Evolutionary conservation across 768 basidiomycete species (phyloP).

Genomic region (Phlebiopsis flavidoalba): DNA sequence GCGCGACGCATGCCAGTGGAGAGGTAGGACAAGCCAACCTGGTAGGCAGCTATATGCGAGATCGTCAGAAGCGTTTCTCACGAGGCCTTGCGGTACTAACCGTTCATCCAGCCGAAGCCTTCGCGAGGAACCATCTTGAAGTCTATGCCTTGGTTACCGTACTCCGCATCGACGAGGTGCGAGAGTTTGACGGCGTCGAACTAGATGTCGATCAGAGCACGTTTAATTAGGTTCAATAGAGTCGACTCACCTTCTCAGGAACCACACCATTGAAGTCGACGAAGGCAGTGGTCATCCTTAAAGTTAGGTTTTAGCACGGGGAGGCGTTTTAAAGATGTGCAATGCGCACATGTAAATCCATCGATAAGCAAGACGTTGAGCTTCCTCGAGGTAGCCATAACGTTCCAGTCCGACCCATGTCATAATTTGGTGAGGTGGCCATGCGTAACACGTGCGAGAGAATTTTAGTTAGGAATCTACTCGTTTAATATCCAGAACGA

Average conservation of each 20-base stretch:
- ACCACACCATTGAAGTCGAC: slow-evolving; percentile 98
- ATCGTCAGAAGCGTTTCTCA: neutral
- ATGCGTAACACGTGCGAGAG: slow-evolving; percentile 51
- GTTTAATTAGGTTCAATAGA: neutral
- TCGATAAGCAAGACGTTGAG: slow-evolving; percentile 88
- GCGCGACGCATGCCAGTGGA: slow-evolving; percentile 94
- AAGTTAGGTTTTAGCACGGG: slow-evolving; percentile 33
- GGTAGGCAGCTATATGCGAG: slow-evolving; percentile 70
- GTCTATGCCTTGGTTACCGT: slow-evolving; percentile 93
- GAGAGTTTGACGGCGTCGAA: slow-evolving; percentile 96
- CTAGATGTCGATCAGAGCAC: slow-evolving; percentile 28
- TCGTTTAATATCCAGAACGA: neutral
- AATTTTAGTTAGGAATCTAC: neutral
- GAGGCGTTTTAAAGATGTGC: slow-evolving; percentile 3
- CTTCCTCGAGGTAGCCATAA: slow-evolving; percentile 92
- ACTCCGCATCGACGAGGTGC: slow-evolving; percentile 95
- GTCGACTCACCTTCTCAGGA: slow-evolving; percentile 74
- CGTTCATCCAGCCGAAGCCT: slow-evolving; percentile 98
- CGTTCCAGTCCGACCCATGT: slow-evolving; percentile 95
- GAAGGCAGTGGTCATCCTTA: slow-evolving; percentile 77
- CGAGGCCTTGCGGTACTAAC: slow-evolving; percentile 34
- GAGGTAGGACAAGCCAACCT: slow-evolving; percentile 93
- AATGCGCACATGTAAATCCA: slow-evolving; percentile 82
- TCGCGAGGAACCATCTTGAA: slow-evolving; percentile 97
- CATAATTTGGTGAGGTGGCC: slow-evolving; percentile 99